Base-by-base conservation (phyloP, 2,329 filamentous ascomycete genomes). In the Microsporum audouinii region DNA sequence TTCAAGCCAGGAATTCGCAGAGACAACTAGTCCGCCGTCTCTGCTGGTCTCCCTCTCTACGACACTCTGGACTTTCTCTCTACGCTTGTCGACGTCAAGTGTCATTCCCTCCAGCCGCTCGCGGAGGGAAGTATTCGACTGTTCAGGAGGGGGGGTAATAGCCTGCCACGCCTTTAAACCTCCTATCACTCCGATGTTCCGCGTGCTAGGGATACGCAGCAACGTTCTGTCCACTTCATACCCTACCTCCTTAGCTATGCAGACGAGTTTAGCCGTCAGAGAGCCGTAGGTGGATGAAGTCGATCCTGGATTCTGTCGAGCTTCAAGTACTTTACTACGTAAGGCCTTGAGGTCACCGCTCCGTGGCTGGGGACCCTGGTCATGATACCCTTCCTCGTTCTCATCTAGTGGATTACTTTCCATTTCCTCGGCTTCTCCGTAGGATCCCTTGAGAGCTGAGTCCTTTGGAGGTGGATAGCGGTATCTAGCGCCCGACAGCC, bases 151-250 rank as follows among this genome's bases (percentile, higher is more conserved):
- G 12, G 29, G 12, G 12, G 27, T 53, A 33, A n/a, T 14, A 10
- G 36, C 51, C 41, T 83, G 83, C 68, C 73, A 31, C 82, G 84
- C n/a, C 33, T 61, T 63, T 39, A 65, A 41, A 2, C 66, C 53
- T 34, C 63, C 58, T 49, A 66, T 61, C 47, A 67, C 56, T 10
- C 63, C 61, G 36, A 68, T 63, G 39, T 64, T 60, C 41, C 66
- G 62, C 53, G 65, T 60, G 55, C 65, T 63, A 3, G 94, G 94
- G 64, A 99, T 97, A 53, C 92, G 81, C 68, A 99, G 74, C 78
- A 94, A 85, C 68, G 96, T 92, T 64, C 82, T 88, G 73, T 97
- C 90, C 0, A 89, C 81, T 3, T 79, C 75, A 79, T 86, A 96
- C 1, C 88, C 88, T 64, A 90, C 84, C 61, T 88, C 85, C 36